Base-by-base conservation (phyloP, 345 rosid species). In the Populus nigra region DNA sequence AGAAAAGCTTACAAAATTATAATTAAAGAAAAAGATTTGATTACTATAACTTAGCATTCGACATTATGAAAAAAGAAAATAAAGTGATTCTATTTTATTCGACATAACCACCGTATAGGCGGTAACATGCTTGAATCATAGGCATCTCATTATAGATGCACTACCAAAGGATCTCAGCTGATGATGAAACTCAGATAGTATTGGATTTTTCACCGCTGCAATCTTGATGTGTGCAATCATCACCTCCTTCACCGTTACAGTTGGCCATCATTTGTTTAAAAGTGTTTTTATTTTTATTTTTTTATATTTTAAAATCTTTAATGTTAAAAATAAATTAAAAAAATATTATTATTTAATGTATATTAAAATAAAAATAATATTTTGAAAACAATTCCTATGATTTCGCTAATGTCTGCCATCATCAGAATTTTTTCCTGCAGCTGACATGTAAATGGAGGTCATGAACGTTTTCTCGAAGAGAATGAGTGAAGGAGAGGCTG, bases 121-220 rank as follows among this genome's bases (percentile, higher is more conserved):
- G 5, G 16, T 47, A 47, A 47, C 18, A 47, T 47, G 23, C n/a
- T 53, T 20, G 23, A 20, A 22, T 22, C 25, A 69, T 41, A 65
- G 33, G 47, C 47, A 43, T 43, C 47, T 72, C 55, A 47, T 65
- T 67, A 18, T 22, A 39, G 68, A 61, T 61, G 45, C 78, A 23
- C 59, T 79, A 85, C 86, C 86, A 81, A 83, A 87, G 86, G 87
- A 59, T 81, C 36, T 33, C 25, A 81, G 89, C 33, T 2, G 33
- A 31, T 2, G 33, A 31, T 31, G 33, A 31, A 41, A 9, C 9
- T 9, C 9, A 41, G 2, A 41, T 41, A 1, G 45, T 3, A 41
- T 12, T 41, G 45, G 45, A 41, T 41, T 41, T 41, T 2, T 10
- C 45, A 10, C 27, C 67, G n/a, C n/a, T n/a, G n/a, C n/a, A n/a